Base-by-base conservation (phyloP, 768 basidiomycete genomes). In the Trichaptum fuscoviolaceum region DNA sequence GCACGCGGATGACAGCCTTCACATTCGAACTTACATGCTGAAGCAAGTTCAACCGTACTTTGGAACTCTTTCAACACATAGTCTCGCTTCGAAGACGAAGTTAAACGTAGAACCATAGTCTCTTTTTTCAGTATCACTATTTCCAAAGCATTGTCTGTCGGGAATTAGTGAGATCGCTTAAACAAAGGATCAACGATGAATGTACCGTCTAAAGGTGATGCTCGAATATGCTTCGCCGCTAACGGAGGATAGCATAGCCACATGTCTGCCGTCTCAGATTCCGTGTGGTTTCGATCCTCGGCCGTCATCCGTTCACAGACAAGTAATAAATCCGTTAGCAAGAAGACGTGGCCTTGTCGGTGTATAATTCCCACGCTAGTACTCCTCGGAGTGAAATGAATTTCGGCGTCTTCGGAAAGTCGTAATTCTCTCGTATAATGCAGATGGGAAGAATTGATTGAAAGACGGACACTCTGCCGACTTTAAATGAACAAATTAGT, bases 241-340 rank as follows among this genome's bases (percentile, higher is more conserved):
- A 99, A 80, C 5, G 97, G 97, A 20, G 97, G 97, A 79, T 97
- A 99, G 70, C 89, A 87, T 60, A 99, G 80, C 87, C 88, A 93
- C 89, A 96, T 91, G 73, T 97, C 94, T 6, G 89, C 83, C 12
- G 87, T 87, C 66, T 86, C 85, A 35, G 80, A 77, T 15, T 79
- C 81, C 67, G 76, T 71, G 27, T 81, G 77, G 52, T 78, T 76
- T 65, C 80, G 82, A 67, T 96, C 92, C 63, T 87, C 83, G 23
- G 81, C 83, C 0, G 84, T 73, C 85, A 96, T 93, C 71, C 87
- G 84, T 75, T 98, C 96, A 71, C 93, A 94, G 30, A 99, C 77
- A 64, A 99, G 81, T 76, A 98, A 94, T 23, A 99, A 79, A 74
- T 99, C 97, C 18, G 95, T 96, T 65, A 99, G 83, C 63, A 99